Percentiles rank a stretch among this genome's conserved stretches.
Evolutionary conservation across 176 grass and related monocot genomes (phyloP).

Genomic region (Raddia guianensis): DNA sequence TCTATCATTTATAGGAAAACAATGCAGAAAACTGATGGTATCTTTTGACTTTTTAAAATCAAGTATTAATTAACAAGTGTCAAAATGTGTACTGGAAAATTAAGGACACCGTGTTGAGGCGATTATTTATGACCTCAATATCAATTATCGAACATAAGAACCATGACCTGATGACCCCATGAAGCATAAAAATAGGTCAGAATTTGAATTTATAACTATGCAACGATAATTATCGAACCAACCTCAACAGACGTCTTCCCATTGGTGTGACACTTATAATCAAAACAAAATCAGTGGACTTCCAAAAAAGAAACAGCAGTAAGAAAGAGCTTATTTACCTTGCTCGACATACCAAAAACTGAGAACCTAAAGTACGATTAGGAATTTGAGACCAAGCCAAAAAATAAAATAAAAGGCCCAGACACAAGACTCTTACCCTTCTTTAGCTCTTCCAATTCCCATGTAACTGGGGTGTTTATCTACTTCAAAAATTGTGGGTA

Average conservation of each 20-base stretch:
- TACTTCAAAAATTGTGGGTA: slow-evolving; percentile 60
- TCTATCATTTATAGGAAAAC: slow-evolving; percentile 71
- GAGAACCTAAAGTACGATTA: slow-evolving; percentile 75
- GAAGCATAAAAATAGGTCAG: slow-evolving; percentile 42
- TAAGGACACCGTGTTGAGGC: slow-evolving; percentile 89
- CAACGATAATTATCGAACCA: slow-evolving; percentile 35
- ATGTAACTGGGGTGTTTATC: slow-evolving; percentile 97
- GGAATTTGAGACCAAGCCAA: slow-evolving; percentile 15
- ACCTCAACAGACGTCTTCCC: slow-evolving; percentile 83
- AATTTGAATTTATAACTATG: slow-evolving; percentile 25
- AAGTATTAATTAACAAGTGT: slow-evolving; percentile 1
- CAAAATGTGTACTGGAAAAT: slow-evolving; percentile 19
- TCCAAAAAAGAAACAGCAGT: slow-evolving; percentile 27
- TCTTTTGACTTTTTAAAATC: neutral
- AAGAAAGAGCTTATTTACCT: slow-evolving; percentile 52
- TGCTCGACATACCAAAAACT: slow-evolving; percentile 95
- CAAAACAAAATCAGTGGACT: slow-evolving; percentile 43
- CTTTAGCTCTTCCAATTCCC: slow-evolving; percentile 97
- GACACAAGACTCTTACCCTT: slow-evolving; percentile 71
- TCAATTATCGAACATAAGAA: slow-evolving; percentile 91
- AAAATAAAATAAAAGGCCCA: slow-evolving; percentile 29
- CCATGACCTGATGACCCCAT: slow-evolving; percentile 66
- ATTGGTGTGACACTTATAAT: slow-evolving; percentile 88
- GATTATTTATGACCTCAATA: slow-evolving; percentile 81
- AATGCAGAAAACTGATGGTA: slow-evolving; percentile 33